Evolutionary conservation across 495 filamentous ascomycete species (phyloP).

Genomic region (Hyaloscypha finlandica): DNA sequence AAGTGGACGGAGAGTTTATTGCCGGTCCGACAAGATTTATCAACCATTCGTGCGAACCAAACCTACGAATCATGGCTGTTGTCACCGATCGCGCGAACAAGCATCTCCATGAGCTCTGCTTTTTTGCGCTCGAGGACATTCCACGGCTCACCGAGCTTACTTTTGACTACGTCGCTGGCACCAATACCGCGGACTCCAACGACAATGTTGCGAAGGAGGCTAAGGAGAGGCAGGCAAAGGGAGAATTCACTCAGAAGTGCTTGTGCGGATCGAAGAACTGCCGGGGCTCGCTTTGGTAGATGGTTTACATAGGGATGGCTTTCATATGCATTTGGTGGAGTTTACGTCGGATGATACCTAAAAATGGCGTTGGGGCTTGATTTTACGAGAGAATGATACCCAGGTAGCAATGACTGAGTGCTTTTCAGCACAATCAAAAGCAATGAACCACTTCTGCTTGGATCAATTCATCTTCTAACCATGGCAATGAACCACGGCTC

Average conservation of each 20-base stretch:
- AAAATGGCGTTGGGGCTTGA: not conserved
- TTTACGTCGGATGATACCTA: not conserved
- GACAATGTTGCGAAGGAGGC: not conserved
- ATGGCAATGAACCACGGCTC: not conserved
- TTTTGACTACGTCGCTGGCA: slow-evolving; percentile 77
- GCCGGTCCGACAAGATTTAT: slow-evolving; percentile 68
- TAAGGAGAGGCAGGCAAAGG: not conserved
- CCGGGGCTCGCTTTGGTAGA: slow-evolving; percentile 23
- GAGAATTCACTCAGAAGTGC: not conserved
- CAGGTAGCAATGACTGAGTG: not conserved
- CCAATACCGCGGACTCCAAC: slow-evolving; percentile 19
- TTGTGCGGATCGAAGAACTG: slow-evolving; percentile 10
- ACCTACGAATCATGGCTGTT: slow-evolving; percentile 81
- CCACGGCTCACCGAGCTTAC: slow-evolving; percentile 71
- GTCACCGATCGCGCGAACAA: slow-evolving; percentile 76
- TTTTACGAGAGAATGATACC: not conserved
- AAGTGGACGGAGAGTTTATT: slow-evolving; percentile 57
- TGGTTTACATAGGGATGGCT: not conserved
- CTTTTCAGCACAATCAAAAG: not conserved
- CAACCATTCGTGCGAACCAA: slow-evolving; percentile 72
- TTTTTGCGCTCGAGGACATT: slow-evolving; percentile 79
- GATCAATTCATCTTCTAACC: not conserved
- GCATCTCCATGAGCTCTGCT: slow-evolving; percentile 79
- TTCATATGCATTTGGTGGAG: not conserved
- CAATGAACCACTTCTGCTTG: not conserved